A percentile compares a stretch with the other conserved stretches of the same genome.
These are phyloP conservation scores for Golubevia pallescens DNA, from an alignment of 1,284 basidiomycete species.

Conservation along the genomic window DNA sequence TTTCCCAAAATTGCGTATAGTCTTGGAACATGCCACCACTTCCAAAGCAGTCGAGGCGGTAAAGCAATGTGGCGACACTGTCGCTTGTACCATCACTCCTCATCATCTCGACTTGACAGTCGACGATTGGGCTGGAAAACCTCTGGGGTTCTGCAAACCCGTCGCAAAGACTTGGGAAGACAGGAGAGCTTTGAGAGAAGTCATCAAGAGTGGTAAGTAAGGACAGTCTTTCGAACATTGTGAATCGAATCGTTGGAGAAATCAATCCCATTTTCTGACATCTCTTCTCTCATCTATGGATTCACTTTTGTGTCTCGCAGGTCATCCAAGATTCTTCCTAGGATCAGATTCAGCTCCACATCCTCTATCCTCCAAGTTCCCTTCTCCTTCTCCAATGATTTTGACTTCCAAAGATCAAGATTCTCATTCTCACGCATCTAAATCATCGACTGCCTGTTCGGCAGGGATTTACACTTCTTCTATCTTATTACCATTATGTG, in stretches of 20 bases:
- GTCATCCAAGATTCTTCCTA: conserved; percentile 94
- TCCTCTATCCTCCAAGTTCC: conserved; percentile 79
- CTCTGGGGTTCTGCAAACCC: conserved; percentile 97
- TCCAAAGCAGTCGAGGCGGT: conserved; percentile 85
- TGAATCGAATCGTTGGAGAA: too few relatives aligned
- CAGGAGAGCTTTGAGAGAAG: conserved; percentile 79
- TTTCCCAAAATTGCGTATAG: conserved; percentile 93
- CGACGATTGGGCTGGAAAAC: conserved; percentile 96
- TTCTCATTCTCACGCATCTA: too few relatives aligned
- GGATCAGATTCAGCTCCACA: conserved; percentile 98
- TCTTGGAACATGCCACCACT: conserved; percentile 98
- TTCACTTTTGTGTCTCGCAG: conserved; percentile 65
- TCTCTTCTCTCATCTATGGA: not conserved
- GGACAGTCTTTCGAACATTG: not conserved
- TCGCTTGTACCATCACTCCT: conserved; percentile 95
- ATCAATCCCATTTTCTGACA: not conserved
- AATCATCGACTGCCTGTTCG: conserved; percentile 31
- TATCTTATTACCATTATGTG: conserved; percentile 58
- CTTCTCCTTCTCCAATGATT: conserved; percentile 41
- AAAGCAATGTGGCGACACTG: conserved; percentile 70
- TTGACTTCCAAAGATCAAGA: too few relatives aligned
- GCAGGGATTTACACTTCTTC: conserved; percentile 62
- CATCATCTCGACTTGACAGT: conserved; percentile 94
- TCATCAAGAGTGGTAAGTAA: conserved; percentile 69
- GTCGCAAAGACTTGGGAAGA: conserved; percentile 96